Evolutionary conservation across 139 green algal genomes (phyloP), one percentile per base, ranked within the genome.

Genomic region (Bryopsis sp.): DNA sequence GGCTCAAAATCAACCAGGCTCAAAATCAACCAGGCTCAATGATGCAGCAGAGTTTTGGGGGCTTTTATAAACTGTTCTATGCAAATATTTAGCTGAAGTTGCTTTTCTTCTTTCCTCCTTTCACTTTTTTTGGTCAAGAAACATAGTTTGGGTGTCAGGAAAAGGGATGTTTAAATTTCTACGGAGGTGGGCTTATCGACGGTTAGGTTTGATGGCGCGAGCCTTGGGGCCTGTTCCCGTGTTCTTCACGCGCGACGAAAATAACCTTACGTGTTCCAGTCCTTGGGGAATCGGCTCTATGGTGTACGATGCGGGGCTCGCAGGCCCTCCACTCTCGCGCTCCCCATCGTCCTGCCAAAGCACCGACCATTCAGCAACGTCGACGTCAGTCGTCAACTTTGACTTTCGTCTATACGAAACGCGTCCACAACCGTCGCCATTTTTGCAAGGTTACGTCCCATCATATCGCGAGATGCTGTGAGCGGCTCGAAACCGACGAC

Each of bases 201-300:
- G 43, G 11, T 54, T 11, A 54, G 43, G 15, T 26, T 11, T 19
- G 43, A 19, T 19, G 43, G 15, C 11, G 15, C 43, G 43, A 54
- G 19, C 11, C 19, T 54, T 54, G 15, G 11, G 43, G 15, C 43
- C 19, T 11, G 15, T n/a, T n/a, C n/a, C n/a, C n/a, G n/a, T n/a
- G n/a, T n/a, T n/a, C n/a, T n/a, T n/a, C n/a, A n/a, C n/a, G n/a
- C n/a, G n/a, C n/a, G n/a, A n/a, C n/a, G n/a, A n/a, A n/a, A n/a
- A n/a, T n/a, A n/a, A n/a, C n/a, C n/a, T 47, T 47, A 67, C 59
- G n/a, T 67, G 19, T 43, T 67, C 59, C 24, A 48, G 59, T 5
- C 59, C 59, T 48, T 43, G 15, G 5, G 59, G 59, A 39, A 67
- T 22, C 7, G 59, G 59, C 33, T 67, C 59, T 39, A 67, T 67